Evolutionary conservation across 2,329 filamentous ascomycete genomes (phyloP).

Genomic region (Ascosphaera apis): DNA sequence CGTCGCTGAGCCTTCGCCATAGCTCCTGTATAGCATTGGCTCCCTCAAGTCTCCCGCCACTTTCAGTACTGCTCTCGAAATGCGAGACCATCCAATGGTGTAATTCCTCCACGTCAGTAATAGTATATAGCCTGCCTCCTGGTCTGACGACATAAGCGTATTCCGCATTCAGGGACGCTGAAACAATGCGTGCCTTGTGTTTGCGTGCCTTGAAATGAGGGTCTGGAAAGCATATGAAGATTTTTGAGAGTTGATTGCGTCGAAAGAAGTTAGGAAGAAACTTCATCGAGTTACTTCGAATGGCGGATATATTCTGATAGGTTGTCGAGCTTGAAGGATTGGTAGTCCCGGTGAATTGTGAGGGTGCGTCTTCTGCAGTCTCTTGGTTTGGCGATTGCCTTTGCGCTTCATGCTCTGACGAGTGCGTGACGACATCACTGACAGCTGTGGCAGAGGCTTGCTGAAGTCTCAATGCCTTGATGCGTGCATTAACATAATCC

Average conservation of each 20-base stretch:
- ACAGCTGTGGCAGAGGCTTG: conserved; percentile 10
- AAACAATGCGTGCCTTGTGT: conserved; percentile 91
- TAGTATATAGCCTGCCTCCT: conserved; percentile 78
- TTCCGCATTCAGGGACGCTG: conserved; percentile 66
- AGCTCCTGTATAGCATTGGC: conserved; percentile 37
- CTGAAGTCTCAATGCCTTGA: conserved; percentile 47
- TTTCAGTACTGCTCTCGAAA: conserved; percentile 44
- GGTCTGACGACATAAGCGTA: conserved; percentile 74
- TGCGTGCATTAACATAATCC: conserved; percentile 72
- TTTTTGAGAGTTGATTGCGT: conserved; percentile 57
- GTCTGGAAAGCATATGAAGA: conserved; percentile 96
- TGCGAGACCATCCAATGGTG: conserved; percentile 85
- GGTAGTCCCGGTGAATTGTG: conserved; percentile 7
- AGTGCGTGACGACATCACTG: conserved; percentile 2
- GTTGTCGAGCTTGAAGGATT: conserved; percentile 8
- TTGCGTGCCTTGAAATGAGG: conserved; percentile 96
- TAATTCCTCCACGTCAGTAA: conserved; percentile 89
- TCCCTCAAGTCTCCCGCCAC: conserved; percentile 42
- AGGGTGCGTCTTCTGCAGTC: conserved; percentile 4
- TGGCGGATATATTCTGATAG: conserved; percentile 72
- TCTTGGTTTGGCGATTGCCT: conserved; percentile 1
- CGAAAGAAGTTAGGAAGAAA: conserved; percentile 96
- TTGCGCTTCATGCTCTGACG: no score
- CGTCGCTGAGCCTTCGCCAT: conserved; percentile 48
- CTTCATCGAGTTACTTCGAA: conserved; percentile 95